Evolutionary conservation across 2,329 filamentous ascomycete species (phyloP).

Genomic region (Penicillium palitans): DNA sequence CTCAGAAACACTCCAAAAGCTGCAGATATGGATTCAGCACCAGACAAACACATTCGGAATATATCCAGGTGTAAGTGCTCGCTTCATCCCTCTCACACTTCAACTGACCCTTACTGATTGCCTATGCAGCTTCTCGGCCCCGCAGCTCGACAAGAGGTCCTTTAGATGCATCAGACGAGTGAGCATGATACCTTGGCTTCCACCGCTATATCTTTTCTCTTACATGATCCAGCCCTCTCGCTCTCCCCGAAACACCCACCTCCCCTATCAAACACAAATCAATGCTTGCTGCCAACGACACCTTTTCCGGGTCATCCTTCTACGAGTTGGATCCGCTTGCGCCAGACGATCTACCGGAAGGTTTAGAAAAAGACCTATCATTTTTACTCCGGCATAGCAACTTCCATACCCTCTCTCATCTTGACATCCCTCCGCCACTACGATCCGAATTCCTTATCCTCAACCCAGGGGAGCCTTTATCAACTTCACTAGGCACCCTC

Average conservation of each 20-base stretch:
- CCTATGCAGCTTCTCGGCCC: slow-evolving; percentile 39
- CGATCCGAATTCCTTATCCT: slow-evolving; percentile 67
- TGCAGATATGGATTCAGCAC: background rate
- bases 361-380: slow-evolving; percentile 69
- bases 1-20: background rate
- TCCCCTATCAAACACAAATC: slow-evolving; percentile 19
- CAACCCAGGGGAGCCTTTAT: slow-evolving; percentile 57
- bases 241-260: slow-evolving; percentile 20
- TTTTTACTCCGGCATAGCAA: slow-evolving; percentile 77
- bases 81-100: background rate
- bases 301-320: slow-evolving; percentile 31
- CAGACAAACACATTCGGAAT: slow-evolving; percentile 36
- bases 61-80: slow-evolving; percentile 38
- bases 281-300: slow-evolving; percentile 16
- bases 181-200: slow-evolving; percentile 37
- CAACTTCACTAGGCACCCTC: slow-evolving; percentile 48
- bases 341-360: slow-evolving; percentile 37
- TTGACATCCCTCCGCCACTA: slow-evolving; percentile 64
- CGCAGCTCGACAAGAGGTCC: slow-evolving; percentile 70
- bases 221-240: slow-evolving; percentile 28
- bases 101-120: slow-evolving; percentile 16
- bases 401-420: slow-evolving; percentile 75
- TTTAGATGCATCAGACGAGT: slow-evolving; percentile 71
- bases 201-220: background rate
- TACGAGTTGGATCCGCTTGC: slow-evolving; percentile 38